Conservation (phyloP, 345 rosid genomes). For the Rhizophora mangle region DNA sequence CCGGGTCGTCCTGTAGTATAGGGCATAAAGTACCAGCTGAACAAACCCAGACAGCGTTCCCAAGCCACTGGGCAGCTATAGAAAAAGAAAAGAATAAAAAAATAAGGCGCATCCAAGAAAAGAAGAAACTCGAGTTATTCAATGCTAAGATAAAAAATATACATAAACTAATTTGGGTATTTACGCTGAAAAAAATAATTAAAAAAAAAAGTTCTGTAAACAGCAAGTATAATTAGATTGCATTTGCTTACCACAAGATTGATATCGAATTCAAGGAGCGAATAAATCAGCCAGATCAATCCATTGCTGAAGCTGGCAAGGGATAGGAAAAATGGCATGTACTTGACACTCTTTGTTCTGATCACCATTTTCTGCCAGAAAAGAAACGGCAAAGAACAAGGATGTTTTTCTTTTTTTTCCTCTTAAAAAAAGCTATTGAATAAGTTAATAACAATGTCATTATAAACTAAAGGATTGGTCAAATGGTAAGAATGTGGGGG, state of each 20-base stretch:
- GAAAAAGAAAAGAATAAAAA: background rate
- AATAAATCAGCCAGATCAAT: slow-evolving; percentile 51
- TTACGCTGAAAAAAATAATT: background rate
- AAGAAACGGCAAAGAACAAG: background rate
- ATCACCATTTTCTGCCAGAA: slow-evolving; percentile 53
- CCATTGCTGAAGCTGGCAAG: slow-evolving; percentile 54
- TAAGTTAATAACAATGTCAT: background rate
- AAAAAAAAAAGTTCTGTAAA: background rate
- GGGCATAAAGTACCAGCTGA: background rate
- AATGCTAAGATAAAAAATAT: background rate
- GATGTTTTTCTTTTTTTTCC: too few species aligned
- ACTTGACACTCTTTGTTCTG: slow-evolving; percentile 76
- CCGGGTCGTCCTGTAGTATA: background rate
- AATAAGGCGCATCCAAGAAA: background rate
- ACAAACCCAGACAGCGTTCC: background rate
- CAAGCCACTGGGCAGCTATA: slow-evolving; percentile 13
- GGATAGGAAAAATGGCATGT: slow-evolving; percentile 71
- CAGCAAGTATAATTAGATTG: too few species aligned
- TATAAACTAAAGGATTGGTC: too few species aligned
- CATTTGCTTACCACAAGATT: slow-evolving; percentile 44
- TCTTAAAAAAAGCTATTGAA: background rate
- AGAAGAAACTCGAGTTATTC: background rate
- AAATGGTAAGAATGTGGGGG: too few species aligned
- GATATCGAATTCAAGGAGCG: slow-evolving; percentile 54
- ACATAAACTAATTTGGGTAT: background rate